Conservation (phyloP, 2,329 filamentous ascomycete species). For the Ophiostoma sp. region DNA sequence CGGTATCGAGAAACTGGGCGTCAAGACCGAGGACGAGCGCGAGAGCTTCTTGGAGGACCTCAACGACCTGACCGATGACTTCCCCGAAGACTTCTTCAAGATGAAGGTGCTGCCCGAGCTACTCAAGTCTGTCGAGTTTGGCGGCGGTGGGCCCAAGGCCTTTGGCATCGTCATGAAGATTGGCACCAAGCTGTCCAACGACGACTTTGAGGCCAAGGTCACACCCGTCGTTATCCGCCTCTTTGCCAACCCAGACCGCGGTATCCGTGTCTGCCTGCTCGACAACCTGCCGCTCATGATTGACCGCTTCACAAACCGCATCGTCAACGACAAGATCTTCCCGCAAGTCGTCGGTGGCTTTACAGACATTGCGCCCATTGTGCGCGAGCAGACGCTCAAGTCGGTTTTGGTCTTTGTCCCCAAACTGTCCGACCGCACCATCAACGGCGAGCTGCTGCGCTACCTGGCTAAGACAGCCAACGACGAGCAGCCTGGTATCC, state of each 20-base stretch:
- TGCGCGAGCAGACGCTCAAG: constrained; percentile 94
- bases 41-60: constrained; percentile 86
- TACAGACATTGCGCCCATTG: constrained; percentile 84
- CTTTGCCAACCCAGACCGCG: constrained; percentile 88
- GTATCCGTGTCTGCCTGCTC: constrained; percentile 84
- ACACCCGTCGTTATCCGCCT: constrained; percentile 84
- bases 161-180: constrained; percentile 90
- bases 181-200: constrained; percentile 77
- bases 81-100: constrained; percentile 97
- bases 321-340: constrained; percentile 95
- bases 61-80: constrained; percentile 84
- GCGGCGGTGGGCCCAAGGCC: constrained; percentile 89
- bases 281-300: constrained; percentile 91
- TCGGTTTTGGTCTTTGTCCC: constrained; percentile 82
- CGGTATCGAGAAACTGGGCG: constrained; percentile 85
- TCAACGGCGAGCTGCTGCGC: constrained; percentile 89
- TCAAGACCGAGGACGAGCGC: constrained; percentile 81
- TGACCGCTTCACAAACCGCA: constrained; percentile 80
- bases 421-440: constrained; percentile 87
- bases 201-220: constrained; percentile 84
- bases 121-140: constrained; percentile 98
- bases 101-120: constrained; percentile 94
- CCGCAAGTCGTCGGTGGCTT: constrained; percentile 96
- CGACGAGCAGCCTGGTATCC: constrained; percentile 94
- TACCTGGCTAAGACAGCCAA: constrained; percentile 95